A percentile compares a stretch with the other conserved stretches of the same genome.
These are phyloP conservation scores for Centrapalus pauciflorus DNA, from an alignment of 129 eudicot genomes.

Conservation along the genomic window DNA sequence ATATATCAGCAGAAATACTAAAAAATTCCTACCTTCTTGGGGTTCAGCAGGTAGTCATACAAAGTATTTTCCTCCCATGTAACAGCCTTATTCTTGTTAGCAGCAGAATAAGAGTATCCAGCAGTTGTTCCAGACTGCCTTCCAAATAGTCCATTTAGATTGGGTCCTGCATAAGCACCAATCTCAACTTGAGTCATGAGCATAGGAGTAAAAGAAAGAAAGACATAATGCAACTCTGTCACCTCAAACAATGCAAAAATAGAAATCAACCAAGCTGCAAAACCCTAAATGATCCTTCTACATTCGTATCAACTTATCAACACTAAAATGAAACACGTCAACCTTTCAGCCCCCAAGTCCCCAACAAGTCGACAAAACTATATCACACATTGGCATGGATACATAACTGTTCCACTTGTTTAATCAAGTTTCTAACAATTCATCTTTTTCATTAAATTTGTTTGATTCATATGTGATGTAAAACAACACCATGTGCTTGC, in stretches of 20 bases:
- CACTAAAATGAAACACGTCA: not conserved
- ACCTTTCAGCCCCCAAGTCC: not conserved
- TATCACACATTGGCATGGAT: not conserved
- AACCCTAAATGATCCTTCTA: too few relatives aligned
- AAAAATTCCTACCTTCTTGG: conserved; percentile 61
- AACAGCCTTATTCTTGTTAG: conserved; percentile 86
- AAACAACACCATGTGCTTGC: not conserved
- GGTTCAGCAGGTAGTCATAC: conserved; percentile 77
- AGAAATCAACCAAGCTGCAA: too few relatives aligned
- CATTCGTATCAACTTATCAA: not conserved
- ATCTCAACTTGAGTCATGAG: not conserved
- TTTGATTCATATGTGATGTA: not conserved
- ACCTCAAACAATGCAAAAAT: not conserved
- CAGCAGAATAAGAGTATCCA: conserved; percentile 90
- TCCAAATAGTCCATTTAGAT: conserved; percentile 79
- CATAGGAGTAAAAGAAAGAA: not conserved
- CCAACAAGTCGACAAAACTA: not conserved
- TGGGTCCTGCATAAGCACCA: conserved; percentile 54
- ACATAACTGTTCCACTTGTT: not conserved
- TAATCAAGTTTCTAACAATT: not conserved
- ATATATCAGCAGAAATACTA: not conserved
- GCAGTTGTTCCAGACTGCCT: conserved; percentile 87
- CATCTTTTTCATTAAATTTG: not conserved
- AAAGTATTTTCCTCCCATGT: conserved; percentile 68
- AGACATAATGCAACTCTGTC: not conserved